Base-by-base conservation (phyloP, 495 filamentous ascomycete species). In the Patellaria atrata region DNA sequence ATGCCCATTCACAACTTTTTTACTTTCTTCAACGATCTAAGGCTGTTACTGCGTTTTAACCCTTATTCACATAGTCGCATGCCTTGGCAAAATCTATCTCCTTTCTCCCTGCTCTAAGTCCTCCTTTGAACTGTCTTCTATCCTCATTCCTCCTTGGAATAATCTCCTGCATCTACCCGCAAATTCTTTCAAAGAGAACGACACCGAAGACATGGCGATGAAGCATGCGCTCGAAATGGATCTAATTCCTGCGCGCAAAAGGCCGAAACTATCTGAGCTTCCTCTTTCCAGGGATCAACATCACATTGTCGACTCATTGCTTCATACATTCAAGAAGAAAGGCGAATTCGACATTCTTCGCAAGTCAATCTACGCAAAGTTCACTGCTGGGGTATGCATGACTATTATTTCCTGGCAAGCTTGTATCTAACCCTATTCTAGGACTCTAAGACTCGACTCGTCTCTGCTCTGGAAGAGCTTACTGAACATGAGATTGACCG, bases 321-420 rank as follows among this genome's bases (percentile, higher is more conserved):
- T 84, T 7, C 72, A 84, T 56, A 73, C 71, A 4, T 86, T 85
- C 55, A 89, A 89, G 58, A 92, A 92, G 60, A 86, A 86, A 55
- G 85, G 85, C 15, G 78, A 77, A 24, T 92, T 86, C 46, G 85
- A 94, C 54, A 63, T 59, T n/a, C 65, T 87, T 40, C 72, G 85
- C 32, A 89, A 89, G 52, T 65, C 76, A 33, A 64, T 82, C 3
- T 87, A 80, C 73, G 71, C 78, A 23, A 72, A 85, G 37, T 83
- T 89, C 40, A 73, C 80, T 43, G 68, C 75, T 20, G 75, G 73
- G 37, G 82, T 85, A 70, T 48, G 73, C 22, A 5, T 28, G n/a
- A 23, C 11, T 2, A 12, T 10, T 14, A 7, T 15, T 25, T 9
- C n/a, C 10, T 18, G 21, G 7, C 22, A 16, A 14, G 13, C 17